Evolutionary conservation across 169 alveolate genomes (phyloP).

Genomic region (Plasmodium sp.): DNA sequence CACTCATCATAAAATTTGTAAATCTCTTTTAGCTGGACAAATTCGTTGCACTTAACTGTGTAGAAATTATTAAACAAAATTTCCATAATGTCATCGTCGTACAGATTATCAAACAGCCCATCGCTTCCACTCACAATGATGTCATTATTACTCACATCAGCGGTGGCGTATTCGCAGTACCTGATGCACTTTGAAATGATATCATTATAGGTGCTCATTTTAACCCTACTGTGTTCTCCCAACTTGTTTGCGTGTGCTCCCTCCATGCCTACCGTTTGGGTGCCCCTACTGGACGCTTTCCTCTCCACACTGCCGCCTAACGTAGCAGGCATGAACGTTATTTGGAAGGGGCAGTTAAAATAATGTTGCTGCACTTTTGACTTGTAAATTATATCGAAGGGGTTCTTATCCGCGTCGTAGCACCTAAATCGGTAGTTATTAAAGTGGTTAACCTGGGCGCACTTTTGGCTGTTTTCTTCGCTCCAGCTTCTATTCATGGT

Average conservation of each 20-base stretch:
- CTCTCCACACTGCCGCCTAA: background rate
- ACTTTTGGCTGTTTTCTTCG: background rate
- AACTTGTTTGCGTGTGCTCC: background rate
- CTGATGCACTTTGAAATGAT: slow-evolving; percentile 59
- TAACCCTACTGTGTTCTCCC: background rate
- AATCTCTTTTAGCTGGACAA: slow-evolving; percentile 27
- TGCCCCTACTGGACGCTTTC: background rate
- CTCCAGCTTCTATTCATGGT: background rate
- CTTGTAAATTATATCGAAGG: slow-evolving; percentile 53
- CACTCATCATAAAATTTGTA: slow-evolving; percentile 23
- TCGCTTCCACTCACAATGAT: slow-evolving; percentile 72
- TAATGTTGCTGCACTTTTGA: slow-evolving; percentile 74
- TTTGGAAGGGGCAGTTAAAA: slow-evolving; percentile 73
- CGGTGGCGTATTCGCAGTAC: slow-evolving; percentile 50
- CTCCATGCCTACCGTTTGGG: background rate
- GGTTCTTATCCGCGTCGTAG: background rate
- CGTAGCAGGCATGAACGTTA: slow-evolving; percentile 44
- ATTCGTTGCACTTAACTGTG: slow-evolving; percentile 27
- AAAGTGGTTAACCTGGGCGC: background rate
- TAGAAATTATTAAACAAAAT: slow-evolving; percentile 41
- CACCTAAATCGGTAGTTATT: slow-evolving; percentile 56
- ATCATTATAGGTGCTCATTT: slow-evolving; percentile 50
- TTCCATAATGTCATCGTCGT: slow-evolving; percentile 72
- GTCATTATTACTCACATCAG: slow-evolving; percentile 21
- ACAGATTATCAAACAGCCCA: slow-evolving; percentile 63